phyloP scores from a whole-genome alignment of 352 stramenopile genomes.

The Pythium aristosporum region DNA sequence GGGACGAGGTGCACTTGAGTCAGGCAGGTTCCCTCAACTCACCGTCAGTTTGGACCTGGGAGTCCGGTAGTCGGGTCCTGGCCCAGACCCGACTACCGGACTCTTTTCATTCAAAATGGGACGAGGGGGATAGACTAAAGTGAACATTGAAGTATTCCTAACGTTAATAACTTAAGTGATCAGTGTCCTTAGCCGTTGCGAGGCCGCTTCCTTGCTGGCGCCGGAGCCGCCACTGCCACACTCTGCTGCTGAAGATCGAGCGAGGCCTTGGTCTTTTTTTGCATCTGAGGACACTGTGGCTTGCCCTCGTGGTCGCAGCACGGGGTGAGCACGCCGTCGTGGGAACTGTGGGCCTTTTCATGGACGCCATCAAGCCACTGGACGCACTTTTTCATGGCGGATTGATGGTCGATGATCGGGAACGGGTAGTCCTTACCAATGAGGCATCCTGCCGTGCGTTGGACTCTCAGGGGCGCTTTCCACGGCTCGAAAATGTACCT shows the following conservation, averaged over 20 bases:
- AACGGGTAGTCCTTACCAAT: conserved; percentile 94
- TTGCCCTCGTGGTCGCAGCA: conserved; percentile 24
- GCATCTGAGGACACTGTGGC: conserved; percentile 14
- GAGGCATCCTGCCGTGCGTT: conserved; percentile 81
- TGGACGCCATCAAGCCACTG: conserved; percentile 75
- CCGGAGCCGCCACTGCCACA: not conserved
- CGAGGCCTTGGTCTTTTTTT: conserved; percentile 5
- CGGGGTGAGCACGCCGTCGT: conserved; percentile 28
- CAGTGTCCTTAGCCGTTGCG: not conserved
- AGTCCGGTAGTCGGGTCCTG: no score
- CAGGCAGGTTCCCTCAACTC: no score
- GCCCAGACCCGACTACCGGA: no score
- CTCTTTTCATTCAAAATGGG: no score
- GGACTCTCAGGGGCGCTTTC: conserved; percentile 89
- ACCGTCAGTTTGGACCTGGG: no score
- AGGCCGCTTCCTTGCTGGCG: not conserved
- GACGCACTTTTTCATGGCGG: conserved; percentile 91
- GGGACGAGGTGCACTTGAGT: no score
- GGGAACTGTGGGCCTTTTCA: conserved; percentile 15
- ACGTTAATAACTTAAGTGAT: no score
- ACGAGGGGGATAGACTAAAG: no score
- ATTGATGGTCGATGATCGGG: conserved; percentile 93
- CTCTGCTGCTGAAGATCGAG: conserved; percentile 4
- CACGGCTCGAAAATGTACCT: conserved; percentile 98
- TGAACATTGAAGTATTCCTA: no score